phyloP scores from a whole-genome alignment of 306 rosid genomes.

The Lathyrus oleraceus region DNA sequence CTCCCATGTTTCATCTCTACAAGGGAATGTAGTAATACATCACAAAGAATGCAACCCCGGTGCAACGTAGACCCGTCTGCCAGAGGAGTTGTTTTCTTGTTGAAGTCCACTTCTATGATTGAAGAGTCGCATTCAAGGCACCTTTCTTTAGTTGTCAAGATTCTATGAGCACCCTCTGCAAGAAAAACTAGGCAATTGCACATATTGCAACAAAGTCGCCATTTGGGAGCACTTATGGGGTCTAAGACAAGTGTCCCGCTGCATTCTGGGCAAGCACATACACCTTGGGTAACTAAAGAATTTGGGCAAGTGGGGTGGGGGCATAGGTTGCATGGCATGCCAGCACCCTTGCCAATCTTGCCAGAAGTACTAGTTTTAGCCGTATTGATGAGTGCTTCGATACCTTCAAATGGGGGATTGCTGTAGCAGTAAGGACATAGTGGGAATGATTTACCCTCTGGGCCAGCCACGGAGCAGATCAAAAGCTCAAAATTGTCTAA shows the following conservation, averaged over 20 bases:
- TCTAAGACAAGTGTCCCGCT: conserved; percentile 88
- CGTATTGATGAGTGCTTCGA: conserved; percentile 57
- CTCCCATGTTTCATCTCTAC: conserved; percentile 89
- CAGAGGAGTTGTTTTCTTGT: conserved; percentile 89
- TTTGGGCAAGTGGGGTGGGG: conserved; percentile 92
- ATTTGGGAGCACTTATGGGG: conserved; percentile 87
- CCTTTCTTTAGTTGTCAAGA: conserved; percentile 68
- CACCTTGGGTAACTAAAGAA: conserved; percentile 81
- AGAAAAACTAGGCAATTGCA: conserved; percentile 90
- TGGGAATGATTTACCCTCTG: conserved; percentile 88
- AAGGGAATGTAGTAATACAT: conserved; percentile 87
- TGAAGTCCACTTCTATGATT: conserved; percentile 87
- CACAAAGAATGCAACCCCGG: conserved; percentile 88
- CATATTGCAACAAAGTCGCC: conserved; percentile 84
- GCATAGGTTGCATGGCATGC: conserved; percentile 93
- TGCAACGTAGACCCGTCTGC: conserved; percentile 80
- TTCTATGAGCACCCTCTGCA: conserved; percentile 91
- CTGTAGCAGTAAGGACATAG: conserved; percentile 96
- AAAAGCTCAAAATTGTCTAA: conserved; percentile 92
- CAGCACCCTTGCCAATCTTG: conserved; percentile 84
- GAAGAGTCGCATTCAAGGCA: conserved; percentile 82
- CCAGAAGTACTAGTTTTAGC: conserved; percentile 56
- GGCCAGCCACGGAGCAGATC: conserved; percentile 79
- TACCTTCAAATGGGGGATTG: conserved; percentile 97
- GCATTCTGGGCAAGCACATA: conserved; percentile 96